Evolutionary conservation across 2,329 filamentous ascomycete species (phyloP), one percentile per base, ranked within the genome.

Genomic region (Colletotrichum endophyticum): DNA sequence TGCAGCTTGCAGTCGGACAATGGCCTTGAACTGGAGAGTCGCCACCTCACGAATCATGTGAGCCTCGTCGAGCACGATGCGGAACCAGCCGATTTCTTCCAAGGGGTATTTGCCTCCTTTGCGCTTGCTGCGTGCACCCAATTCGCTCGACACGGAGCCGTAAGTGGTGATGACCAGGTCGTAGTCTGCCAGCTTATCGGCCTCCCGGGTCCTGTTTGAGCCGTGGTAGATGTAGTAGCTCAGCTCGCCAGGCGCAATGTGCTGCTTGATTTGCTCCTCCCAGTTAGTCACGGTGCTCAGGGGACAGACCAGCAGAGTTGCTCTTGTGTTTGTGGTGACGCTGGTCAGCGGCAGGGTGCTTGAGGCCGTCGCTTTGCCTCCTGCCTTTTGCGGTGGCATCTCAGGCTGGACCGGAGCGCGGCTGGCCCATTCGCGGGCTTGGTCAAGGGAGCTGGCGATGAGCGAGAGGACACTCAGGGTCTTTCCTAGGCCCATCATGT

Each of bases 111-210:
- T 78, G 2, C 91, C 92, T 16, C 88, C 86, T 80, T 92, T 94
- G 36, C 88, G 86, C 74, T 92, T 92, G 72, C 88, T 90, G 32
- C 94, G 91, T 28, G 91, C 88, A 61, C 90, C 91, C 19, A 95
- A 90, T 82, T 99, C 96, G 76, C 94, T 95, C 0, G 95, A 93
- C 27, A 98, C 92, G 1, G 95, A 98, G 53, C 95, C 94, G 82
- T 99, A 99, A 0, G 97, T 98, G 0, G 97, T 98, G 73, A 99
- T 94, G 56, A 99, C 92, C 9, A 99, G 85, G 81, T 99, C 96
- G 80, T 93, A 95, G 39, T 92, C 86, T 1, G 93, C 90, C 19
- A 99, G 90, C 79, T 92, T 90, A 8, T 90, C 87, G 0, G 92
- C 85, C 78, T 96, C 92, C 77, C 93, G 94, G 78, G 91, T 93